Evolutionary conservation across 2,329 filamentous ascomycete species (phyloP), one percentile per base, ranked within the genome.

Genomic region (Fusarium irregulare): DNA sequence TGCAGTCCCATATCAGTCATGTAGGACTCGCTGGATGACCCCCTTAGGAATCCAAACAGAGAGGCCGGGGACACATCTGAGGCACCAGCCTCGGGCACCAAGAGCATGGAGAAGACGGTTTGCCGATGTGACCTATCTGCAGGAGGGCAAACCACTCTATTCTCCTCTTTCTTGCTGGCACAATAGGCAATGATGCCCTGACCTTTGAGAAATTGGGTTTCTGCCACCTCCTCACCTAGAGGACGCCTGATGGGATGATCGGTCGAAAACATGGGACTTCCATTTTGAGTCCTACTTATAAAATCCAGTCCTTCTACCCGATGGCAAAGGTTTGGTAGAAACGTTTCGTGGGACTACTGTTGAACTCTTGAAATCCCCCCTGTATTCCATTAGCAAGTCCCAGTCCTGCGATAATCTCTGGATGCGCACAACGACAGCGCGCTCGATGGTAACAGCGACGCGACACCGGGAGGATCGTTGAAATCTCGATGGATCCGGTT

Each of bases 401-500:
- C 18, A 37, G 8, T 11, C 18, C 10, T n/a, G 0, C 18, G 18
- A n/a, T 11, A 37, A n/a, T 37, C 18, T 37, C 34, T 37, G 18
- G 18, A 37, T 37, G 9, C 18, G 18, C 34, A 6, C 18, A 37
- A 7, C 9, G 18, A n/a, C 18, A 11, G 18, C 18, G 34, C 9
- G 9, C 34, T 37, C 18, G 9, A n/a, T 37, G 34, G 9, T n/a
- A 37, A 28, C 16, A 37, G 34, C 18, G 16, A n/a, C 34, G 34
- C 34, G 9, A 37, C 34, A 37, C 16, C 9, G 9, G 6, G 32
- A 37, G 8, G 2, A 5, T 28, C 27, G 1, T 28, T 28, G 27
- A 28, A 27, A 4, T 27, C 0, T 18, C 2, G 8, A 3, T 5
- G 32, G 1, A 34, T 18, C 3, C 25, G 25, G 25, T 27, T 4